Evolutionary conservation across 202 grass and related monocot genomes (phyloP).

Genomic region (Setaria viridis): DNA sequence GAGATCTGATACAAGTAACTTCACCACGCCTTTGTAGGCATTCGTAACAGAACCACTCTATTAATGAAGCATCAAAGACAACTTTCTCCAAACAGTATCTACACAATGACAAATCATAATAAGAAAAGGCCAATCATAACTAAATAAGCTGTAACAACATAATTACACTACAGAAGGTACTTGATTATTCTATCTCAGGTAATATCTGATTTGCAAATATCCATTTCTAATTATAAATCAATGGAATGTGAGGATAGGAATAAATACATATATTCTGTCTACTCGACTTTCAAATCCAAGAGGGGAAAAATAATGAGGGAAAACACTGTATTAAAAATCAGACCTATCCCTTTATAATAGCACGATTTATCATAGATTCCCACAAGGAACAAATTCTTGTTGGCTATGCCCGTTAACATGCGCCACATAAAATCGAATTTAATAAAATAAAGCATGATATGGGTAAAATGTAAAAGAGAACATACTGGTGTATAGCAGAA

Average conservation of each 20-base stretch:
- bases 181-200: background rate
- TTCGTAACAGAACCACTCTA: constrained; percentile 48
- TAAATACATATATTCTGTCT: background rate
- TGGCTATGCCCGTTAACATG: background rate
- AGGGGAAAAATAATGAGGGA: too few relatives aligned
- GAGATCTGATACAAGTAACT: constrained; percentile 27
- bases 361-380: background rate
- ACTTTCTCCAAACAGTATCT: constrained; percentile 57
- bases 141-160: background rate
- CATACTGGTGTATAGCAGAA: constrained; percentile 40
- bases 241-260: background rate
- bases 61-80: constrained; percentile 35
- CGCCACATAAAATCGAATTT: background rate
- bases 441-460: background rate
- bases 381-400: background rate
- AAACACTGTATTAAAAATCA: too few relatives aligned
- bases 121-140: constrained; percentile 33
- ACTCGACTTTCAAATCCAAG: background rate
- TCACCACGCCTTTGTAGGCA: constrained; percentile 28
- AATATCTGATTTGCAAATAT: constrained; percentile 1
- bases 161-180: background rate
- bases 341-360: too few relatives aligned
- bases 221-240: background rate
- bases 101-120: constrained; percentile 34
- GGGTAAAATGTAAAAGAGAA: background rate